These are phyloP conservation scores for Metarhizium brunneum DNA, from an alignment of 2,329 filamentous ascomycete genomes.

Conservation along the genomic window DNA sequence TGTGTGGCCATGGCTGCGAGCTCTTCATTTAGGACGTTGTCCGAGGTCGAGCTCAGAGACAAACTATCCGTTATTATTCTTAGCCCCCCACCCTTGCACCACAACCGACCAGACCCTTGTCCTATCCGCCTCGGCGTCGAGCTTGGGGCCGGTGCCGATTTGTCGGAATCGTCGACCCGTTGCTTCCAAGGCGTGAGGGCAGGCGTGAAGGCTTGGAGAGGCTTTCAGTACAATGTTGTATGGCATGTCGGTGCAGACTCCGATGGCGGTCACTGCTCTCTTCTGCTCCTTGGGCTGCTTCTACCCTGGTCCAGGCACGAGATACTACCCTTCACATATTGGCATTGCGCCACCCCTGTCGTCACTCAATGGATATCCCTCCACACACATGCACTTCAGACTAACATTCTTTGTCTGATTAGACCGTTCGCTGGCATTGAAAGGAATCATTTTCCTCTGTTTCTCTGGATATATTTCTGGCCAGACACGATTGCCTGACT, in stretches of 20 bases:
- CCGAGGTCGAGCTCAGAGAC: not conserved
- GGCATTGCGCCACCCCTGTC: slow-evolving; percentile 2
- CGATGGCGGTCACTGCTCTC: not conserved
- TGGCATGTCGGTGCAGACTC: not conserved
- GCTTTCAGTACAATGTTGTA: not conserved
- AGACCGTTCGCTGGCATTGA: not conserved
- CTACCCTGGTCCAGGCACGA: not conserved
- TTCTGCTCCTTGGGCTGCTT: not conserved
- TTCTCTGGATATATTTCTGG: not conserved
- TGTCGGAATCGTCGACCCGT: slow-evolving; percentile 2
- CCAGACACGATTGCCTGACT: not conserved
- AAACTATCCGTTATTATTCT: not conserved
- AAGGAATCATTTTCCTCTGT: not conserved
- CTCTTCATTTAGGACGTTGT: slow-evolving; percentile 1
- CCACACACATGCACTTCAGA: not conserved
- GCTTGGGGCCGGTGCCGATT: slow-evolving; percentile 4
- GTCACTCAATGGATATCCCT: not conserved
- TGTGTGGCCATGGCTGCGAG: not conserved
- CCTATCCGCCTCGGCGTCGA: slow-evolving; percentile 1
- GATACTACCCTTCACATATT: not conserved
- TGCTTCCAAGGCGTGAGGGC: not conserved
- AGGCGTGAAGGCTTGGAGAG: not conserved
- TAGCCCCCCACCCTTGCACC: slow-evolving; percentile 1
- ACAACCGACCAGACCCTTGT: slow-evolving; percentile 1
- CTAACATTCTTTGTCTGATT: slow-evolving; percentile 2